Conservation (phyloP, 2,329 filamentous ascomycete genomes). For the Lachnellula arida region DNA sequence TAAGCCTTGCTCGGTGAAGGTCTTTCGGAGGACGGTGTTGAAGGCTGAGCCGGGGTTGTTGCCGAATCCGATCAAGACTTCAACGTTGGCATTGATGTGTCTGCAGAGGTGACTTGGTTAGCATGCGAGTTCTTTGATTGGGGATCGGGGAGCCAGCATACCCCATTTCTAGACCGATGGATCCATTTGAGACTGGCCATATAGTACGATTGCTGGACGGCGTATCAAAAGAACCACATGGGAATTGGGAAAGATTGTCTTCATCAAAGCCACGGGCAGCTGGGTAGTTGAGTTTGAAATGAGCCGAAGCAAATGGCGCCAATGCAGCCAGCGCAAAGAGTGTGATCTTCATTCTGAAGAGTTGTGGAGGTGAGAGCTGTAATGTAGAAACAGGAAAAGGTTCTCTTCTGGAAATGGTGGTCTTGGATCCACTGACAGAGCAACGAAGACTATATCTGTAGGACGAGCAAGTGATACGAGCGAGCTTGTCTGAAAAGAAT, state of each 20-base stretch:
- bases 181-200: conserved; percentile 45
- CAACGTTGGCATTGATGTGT: conserved; percentile 35
- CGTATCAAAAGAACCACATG: conserved; percentile 43
- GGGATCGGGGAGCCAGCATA: not conserved
- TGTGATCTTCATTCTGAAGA: conserved; percentile 19
- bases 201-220: conserved; percentile 40
- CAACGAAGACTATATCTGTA: too few relatives aligned
- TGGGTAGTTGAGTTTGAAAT: conserved; percentile 54
- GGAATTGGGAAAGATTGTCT: conserved; percentile 37
- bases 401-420: too few relatives aligned
- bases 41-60: conserved; percentile 20
- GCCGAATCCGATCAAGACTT: conserved; percentile 25
- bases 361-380: not conserved
- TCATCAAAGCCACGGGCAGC: conserved; percentile 40
- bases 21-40: conserved; percentile 22
- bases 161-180: conserved; percentile 47
- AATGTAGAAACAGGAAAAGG: too few relatives aligned
- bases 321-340: conserved; percentile 34
- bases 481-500: too few relatives aligned
- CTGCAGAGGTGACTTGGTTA: conserved; percentile 16
- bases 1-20: conserved; percentile 21
- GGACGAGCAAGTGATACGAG: too few relatives aligned
- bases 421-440: too few relatives aligned
- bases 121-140: not conserved
- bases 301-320: conserved; percentile 44